Evolutionary conservation across 83 land plant species (phyloP), one percentile per base, ranked within the genome.

Genomic region (Diphasiastrum complanatum): DNA sequence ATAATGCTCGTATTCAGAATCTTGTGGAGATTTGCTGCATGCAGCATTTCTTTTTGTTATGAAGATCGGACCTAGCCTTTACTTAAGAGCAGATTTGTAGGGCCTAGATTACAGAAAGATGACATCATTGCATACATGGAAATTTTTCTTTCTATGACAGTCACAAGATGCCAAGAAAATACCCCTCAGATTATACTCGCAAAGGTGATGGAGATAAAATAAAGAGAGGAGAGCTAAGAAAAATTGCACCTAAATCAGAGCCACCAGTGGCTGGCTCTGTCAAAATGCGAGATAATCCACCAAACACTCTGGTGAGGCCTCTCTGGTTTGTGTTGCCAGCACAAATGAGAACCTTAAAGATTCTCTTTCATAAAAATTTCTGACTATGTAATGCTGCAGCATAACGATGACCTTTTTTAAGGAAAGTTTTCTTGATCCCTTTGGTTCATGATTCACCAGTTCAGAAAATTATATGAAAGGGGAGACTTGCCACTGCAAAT

Each of bases 151-250:
- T n/a, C n/a, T n/a, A n/a, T 57, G 47, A 47, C 68, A 68, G 68
- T 60, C 68, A 47, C 49, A 40, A 22, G 64, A 68, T 12, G 60
- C 74, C 34, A 53, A 63, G 38, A 75, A 75, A 26, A n/a, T 18
- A 23, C n/a, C 78, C 78, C 4, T 51, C 38, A 24, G 68, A 75
- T 26, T 75, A 45, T 56, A 75, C 78, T 23, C 47, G 56, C 6
- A 75, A 75, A 64, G 78, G 78, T 37, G 78, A 75, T 63, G 78
- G 78, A 6, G 78, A 68, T 33, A 75, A 64, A 45, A 52, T 75
- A 8, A 40, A 53, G 49, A 64, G 58, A 35, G 78, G 78, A 22
- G 70, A 65, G 65, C 27, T 65, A 2, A 64, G 41, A 12, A 65
- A 65, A 38, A 33, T 40, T 47, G 31, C 48, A 0, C 75, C 75